Conservation (phyloP, 495 filamentous ascomycete genomes). For the Aspergillus homomorphus region DNA sequence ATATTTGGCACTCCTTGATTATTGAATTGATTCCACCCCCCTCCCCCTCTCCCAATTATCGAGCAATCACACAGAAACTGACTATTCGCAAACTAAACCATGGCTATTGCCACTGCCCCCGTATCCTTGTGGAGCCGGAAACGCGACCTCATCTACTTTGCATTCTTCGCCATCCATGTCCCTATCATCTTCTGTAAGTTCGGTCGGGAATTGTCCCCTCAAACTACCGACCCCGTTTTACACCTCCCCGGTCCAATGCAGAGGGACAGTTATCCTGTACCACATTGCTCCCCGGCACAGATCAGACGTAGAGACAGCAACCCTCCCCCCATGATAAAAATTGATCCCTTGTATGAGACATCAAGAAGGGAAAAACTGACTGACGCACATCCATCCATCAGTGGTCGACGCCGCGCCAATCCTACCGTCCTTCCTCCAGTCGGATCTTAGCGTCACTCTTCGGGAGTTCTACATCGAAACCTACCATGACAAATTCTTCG, state of each 20-base stretch:
- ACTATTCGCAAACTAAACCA: neutral
- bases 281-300: no score
- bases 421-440: constrained; percentile 56
- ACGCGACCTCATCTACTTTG: constrained; percentile 59
- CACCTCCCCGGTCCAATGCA: neutral
- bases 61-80: neutral
- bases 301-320: no score
- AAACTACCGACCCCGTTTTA: neutral
- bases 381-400: constrained; percentile 23
- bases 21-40: constrained; percentile 4
- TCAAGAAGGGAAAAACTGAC: constrained; percentile 10
- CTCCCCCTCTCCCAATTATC: neutral
- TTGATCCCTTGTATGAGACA: no score
- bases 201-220: neutral
- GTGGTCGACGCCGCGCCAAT: constrained; percentile 65
- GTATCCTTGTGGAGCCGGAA: constrained; percentile 44
- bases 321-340: no score
- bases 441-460: constrained; percentile 46
- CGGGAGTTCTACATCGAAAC: constrained; percentile 62
- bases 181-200: constrained; percentile 65
- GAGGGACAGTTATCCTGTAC: no score
- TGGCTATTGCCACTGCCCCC: constrained; percentile 4
- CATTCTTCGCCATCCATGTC: constrained; percentile 66
- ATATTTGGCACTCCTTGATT: neutral
- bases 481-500: constrained; percentile 76